Evolutionary conservation across 108 stramenopile species (phyloP), one percentile per base, ranked within the genome.

Genomic region (Asterionellopsis glacialis): DNA sequence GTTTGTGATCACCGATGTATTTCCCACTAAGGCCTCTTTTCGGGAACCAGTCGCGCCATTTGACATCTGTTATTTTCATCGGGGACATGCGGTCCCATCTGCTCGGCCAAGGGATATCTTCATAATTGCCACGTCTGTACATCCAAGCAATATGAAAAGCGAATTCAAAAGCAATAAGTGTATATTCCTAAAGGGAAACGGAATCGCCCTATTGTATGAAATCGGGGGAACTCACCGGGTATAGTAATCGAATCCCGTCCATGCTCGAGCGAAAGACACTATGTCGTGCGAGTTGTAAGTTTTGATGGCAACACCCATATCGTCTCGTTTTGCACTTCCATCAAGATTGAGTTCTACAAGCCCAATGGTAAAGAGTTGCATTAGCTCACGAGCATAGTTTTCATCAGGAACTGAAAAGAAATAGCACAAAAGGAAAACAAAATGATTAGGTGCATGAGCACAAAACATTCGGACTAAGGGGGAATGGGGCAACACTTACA

Each of bases 21-120:
- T 50, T 58, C 11, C 56, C 52, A 19, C 26, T 45, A 0, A 72
- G 41, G 14, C 49, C 68, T 11, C 45, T 58, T 72, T 86, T 79
- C 0, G 78, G 85, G 53, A 85, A 82, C 22, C 57, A 58, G 60
- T 85, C 82, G n/a, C 72, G 70, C 59, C 51, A 68, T 41, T 49
- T 55, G 13, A 74, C 56, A 57, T 72, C 33, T 33, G 33, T 7
- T 33, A 33, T 33, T 33, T 33, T 33, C 33, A 33, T 33, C 45
- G 47, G 81, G 73, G 61, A 59, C 55, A 77, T 85, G 74, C 15
- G 84, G 84, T 64, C 86, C 88, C 18, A 82, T 33, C 18, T 38
- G 45, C 33, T 65, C 65, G 56, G 0, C 0, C 25, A 24, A 24
- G 39, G 28, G 18, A 22, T 24, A 45, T 71, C 56, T 62, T 81